phyloP scores from a whole-genome alignment of 495 filamentous ascomycete genomes.

The Glonium stellatum region DNA sequence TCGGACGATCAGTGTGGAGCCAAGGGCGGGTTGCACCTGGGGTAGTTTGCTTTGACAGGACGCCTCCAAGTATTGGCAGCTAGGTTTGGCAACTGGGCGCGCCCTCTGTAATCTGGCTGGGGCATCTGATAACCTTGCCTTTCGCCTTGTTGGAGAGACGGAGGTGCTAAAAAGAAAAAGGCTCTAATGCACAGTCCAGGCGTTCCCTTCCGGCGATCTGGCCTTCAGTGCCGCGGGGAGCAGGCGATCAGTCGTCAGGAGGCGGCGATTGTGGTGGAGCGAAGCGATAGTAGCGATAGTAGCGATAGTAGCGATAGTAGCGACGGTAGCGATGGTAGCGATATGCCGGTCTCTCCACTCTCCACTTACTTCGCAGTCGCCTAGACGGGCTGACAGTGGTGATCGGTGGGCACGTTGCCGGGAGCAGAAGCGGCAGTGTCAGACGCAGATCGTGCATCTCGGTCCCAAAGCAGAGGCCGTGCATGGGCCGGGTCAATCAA shows the following conservation, averaged over 20 bases:
- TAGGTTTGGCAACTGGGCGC: too few species aligned
- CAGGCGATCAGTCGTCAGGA: not conserved
- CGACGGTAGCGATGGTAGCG: not conserved
- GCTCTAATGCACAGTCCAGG: not conserved
- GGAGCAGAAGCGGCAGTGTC: not conserved
- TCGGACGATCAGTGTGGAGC: slow-evolving; percentile 9
- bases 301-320: not conserved
- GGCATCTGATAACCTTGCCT: not conserved
- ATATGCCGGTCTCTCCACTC: not conserved
- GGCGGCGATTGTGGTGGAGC: too few species aligned
- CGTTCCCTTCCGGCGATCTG: not conserved
- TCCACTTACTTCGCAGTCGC: not conserved
- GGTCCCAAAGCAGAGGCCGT: not conserved
- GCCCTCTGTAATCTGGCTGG: too few species aligned
- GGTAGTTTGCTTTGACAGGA: not conserved
- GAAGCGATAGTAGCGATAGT: not conserved
- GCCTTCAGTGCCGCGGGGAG: not conserved
- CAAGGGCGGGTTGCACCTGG: not conserved
- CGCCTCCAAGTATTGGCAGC: not conserved
- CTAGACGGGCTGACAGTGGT: not conserved
- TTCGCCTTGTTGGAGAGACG: not conserved
- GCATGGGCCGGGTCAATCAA: too few species aligned
- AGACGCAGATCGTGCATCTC: not conserved
- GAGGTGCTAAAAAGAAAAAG: not conserved
- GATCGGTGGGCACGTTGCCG: not conserved